These are phyloP conservation scores for Alnus rubra DNA, from an alignment of 306 rosid species.

Conservation along the genomic window DNA sequence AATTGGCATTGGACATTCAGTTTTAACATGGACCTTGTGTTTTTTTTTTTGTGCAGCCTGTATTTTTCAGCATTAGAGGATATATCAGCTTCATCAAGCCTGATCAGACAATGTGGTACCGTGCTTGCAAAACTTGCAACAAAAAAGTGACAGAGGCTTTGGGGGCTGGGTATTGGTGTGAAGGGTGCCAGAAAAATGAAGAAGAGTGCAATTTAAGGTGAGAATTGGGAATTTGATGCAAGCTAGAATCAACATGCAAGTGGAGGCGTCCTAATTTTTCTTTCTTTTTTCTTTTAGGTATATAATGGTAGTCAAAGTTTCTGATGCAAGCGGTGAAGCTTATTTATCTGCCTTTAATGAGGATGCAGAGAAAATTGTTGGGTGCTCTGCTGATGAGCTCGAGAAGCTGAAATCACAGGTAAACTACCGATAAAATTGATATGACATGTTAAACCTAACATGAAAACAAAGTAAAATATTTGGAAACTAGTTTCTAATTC, in stretches of 20 bases:
- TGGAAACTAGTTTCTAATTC: not conserved
- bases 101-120: constrained; percentile 93
- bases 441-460: too few species aligned
- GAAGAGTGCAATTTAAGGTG: constrained; percentile 76
- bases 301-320: constrained; percentile 52
- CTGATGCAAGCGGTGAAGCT: constrained; percentile 71
- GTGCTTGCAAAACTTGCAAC: constrained; percentile 85
- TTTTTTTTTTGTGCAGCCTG: constrained; percentile 55
- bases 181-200: constrained; percentile 79
- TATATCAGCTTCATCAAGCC: constrained; percentile 65
- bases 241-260: not conserved
- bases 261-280: not conserved
- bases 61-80: constrained; percentile 64
- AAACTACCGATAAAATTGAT: not conserved
- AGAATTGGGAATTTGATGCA: not conserved
- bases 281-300: constrained; percentile 44
- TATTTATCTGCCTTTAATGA: constrained; percentile 63
- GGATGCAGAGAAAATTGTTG: constrained; percentile 74
- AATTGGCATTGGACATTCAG: not conserved
- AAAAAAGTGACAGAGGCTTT: constrained; percentile 80
- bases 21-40: not conserved
- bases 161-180: constrained; percentile 86
- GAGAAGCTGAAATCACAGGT: constrained; percentile 70
- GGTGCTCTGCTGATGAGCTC: constrained; percentile 87
- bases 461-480: not conserved